These are phyloP conservation scores for Saposhnikovia divaricata DNA, from an alignment of 129 eudicot genomes.

Conservation along the genomic window DNA sequence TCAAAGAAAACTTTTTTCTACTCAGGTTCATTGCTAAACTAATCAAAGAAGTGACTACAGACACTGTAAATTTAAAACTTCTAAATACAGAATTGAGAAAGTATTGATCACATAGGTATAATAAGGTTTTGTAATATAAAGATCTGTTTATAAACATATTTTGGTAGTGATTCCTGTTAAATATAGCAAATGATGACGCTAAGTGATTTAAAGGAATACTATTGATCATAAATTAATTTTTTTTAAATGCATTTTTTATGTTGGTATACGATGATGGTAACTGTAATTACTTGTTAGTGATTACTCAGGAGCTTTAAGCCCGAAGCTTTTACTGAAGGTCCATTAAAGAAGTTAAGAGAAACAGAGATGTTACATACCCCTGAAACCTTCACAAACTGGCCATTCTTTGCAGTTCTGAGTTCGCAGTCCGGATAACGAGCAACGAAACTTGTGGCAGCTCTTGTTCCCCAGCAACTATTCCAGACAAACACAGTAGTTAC, in stretches of 20 bases:
- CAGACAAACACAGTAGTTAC: constrained; percentile 13
- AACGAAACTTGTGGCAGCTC: constrained; percentile 36
- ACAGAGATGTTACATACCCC: constrained; percentile 42
- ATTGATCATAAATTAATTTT: not conserved
- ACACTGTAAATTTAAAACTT: not conserved
- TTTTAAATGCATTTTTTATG: not conserved
- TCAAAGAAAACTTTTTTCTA: not conserved
- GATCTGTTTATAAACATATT: not conserved
- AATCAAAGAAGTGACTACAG: not conserved
- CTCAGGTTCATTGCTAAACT: not conserved
- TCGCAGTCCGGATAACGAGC: constrained; percentile 53
- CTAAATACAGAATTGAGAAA: not conserved
- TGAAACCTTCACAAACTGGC: constrained; percentile 63
- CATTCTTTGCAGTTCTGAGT: constrained; percentile 58
- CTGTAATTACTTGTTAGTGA: not conserved
- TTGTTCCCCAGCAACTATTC: constrained; percentile 44
- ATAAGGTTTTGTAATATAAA: not conserved
- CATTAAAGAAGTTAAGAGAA: not conserved
- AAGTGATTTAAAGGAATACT: not conserved
- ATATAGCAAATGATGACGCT: not conserved
- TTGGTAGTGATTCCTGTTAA: not conserved
- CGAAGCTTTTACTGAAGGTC: not conserved
- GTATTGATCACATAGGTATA: not conserved
- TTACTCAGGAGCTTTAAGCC: not conserved
- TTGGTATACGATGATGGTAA: not conserved